phyloP scores from a whole-genome alignment of 305 asterid species.

The Solanum hybrid region DNA sequence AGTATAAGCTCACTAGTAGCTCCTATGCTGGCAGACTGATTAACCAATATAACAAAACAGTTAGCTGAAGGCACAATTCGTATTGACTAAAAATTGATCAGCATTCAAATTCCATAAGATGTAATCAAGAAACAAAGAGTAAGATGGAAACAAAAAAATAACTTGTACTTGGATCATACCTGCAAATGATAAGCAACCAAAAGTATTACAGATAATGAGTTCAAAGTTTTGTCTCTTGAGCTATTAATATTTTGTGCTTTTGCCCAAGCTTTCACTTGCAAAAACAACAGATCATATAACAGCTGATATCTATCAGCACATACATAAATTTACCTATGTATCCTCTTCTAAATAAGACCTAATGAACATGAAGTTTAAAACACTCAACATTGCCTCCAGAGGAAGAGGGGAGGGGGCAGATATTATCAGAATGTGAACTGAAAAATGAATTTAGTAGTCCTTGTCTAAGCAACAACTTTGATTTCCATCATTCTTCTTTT shows the following conservation, averaged over 20 bases:
- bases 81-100: neutral
- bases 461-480: neutral
- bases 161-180: slow-evolving; percentile 31
- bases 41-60: neutral
- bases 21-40: neutral
- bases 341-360: neutral
- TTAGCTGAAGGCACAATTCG: neutral
- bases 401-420: neutral
- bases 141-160: neutral
- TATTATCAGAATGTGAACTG: neutral
- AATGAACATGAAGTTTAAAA: neutral
- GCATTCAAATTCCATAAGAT: neutral
- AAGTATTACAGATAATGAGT: slow-evolving; percentile 74
- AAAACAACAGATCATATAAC: slow-evolving; percentile 2
- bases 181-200: slow-evolving; percentile 92
- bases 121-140: neutral
- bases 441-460: neutral
- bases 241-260: slow-evolving; percentile 77
- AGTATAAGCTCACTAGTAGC: no score
- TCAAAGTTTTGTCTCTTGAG: slow-evolving; percentile 77
- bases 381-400: neutral
- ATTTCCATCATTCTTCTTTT: neutral
- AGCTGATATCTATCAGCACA: neutral
- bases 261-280: slow-evolving; percentile 92
- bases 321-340: neutral